Percentiles rank a stretch among this genome's conserved stretches.
Conservation (phyloP, 1,284 basidiomycete species). For the Rhizoctonia solani region DNA sequence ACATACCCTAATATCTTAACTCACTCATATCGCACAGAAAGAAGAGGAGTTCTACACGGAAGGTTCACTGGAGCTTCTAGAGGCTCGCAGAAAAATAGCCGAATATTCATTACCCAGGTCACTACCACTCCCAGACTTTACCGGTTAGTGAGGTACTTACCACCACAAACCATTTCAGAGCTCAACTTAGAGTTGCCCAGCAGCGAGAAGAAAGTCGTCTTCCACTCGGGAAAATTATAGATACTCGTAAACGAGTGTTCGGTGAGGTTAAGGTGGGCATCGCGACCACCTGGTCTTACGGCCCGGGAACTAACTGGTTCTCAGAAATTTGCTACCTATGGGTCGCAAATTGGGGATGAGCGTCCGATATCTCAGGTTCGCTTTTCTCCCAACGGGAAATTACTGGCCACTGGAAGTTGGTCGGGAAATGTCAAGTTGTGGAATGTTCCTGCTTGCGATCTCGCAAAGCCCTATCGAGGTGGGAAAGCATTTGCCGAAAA, state of each 20-base stretch:
- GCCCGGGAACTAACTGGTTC: constrained; percentile 12
- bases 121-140: constrained; percentile 58
- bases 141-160: constrained; percentile 78
- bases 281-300: neutral
- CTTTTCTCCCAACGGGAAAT: constrained; percentile 88
- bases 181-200: constrained; percentile 86
- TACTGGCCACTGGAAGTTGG: constrained; percentile 94
- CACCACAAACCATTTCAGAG: constrained; percentile 63
- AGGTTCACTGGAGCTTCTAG: constrained; percentile 82
- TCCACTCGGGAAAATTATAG: constrained; percentile 89
- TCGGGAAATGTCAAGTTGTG: constrained; percentile 93
- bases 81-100: constrained; percentile 82
- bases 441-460: constrained; percentile 89
- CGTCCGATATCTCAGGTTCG: constrained; percentile 92
- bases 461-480: constrained; percentile 74
- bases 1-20: neutral
- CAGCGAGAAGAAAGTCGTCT: constrained; percentile 87
- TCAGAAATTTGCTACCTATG: constrained; percentile 87
- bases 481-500: constrained; percentile 35
- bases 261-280: constrained; percentile 79
- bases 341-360: constrained; percentile 97
- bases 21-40: constrained; percentile 46
- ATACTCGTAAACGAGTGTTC: constrained; percentile 88
- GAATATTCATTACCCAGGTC: constrained; percentile 92
- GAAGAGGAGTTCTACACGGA: constrained; percentile 97